These are phyloP conservation scores for Candida adriatica DNA, from an alignment of 805 yeast genomes.

Conservation along the genomic window DNA sequence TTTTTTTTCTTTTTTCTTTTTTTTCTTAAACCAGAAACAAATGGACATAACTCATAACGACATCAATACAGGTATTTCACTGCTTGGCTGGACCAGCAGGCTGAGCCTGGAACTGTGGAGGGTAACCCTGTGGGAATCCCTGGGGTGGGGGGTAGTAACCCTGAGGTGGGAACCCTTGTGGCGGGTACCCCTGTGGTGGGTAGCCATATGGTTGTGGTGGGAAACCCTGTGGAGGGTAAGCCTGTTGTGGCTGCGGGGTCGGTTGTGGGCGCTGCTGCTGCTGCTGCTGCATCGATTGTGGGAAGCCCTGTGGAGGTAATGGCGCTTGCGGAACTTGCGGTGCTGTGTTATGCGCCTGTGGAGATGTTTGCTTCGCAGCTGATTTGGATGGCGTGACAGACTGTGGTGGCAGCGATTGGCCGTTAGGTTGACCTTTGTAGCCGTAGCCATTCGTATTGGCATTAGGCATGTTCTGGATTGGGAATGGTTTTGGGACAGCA, in stretches of 20 bases:
- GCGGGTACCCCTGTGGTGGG: constrained; percentile 12
- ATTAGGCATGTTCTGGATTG: constrained; percentile 52
- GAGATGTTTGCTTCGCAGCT: constrained; percentile 9
- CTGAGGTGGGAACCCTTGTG: constrained; percentile 10
- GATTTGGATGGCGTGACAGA: constrained; percentile 15
- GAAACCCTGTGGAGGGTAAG: constrained; percentile 12
- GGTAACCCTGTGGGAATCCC: constrained; percentile 7
- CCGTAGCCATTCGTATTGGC: constrained; percentile 32
- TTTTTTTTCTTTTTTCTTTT: too few relatives aligned
- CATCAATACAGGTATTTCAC: too few relatives aligned
- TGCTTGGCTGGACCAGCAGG: constrained; percentile 6
- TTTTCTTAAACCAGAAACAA: constrained; percentile 1
- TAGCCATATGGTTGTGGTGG: constrained; percentile 15
- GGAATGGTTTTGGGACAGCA: constrained; percentile 84
- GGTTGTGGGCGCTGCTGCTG: constrained; percentile 11
- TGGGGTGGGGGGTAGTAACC: constrained; percentile 16
- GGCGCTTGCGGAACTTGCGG: constrained; percentile 16
- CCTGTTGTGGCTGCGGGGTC: constrained; percentile 14
- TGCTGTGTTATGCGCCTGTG: constrained; percentile 18
- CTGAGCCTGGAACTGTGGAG: constrained; percentile 7
- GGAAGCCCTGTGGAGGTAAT: constrained; percentile 18
- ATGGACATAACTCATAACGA: neutral
- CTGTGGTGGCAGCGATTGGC: constrained; percentile 19
- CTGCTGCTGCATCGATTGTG: constrained; percentile 13
- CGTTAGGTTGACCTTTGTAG: constrained; percentile 40